Evolutionary conservation across 495 filamentous ascomycete genomes (phyloP), one percentile per base, ranked within the genome.

Genomic region (Paragyromitra xinjiangensis): DNA sequence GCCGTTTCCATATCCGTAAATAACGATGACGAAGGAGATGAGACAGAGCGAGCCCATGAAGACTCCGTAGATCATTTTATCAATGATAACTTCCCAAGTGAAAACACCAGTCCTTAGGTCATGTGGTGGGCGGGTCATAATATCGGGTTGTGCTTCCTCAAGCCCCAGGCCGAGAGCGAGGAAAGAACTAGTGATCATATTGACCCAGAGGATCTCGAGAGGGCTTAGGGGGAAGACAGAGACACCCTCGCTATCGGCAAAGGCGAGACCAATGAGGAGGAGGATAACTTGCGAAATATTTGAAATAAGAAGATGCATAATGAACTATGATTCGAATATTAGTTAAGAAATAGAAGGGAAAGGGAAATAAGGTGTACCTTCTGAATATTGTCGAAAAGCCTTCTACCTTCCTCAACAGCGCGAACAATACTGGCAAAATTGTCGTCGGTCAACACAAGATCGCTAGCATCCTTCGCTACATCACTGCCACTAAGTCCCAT

Each of bases 401-500:
- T 85, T 40, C 90, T 86, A 29, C 90, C 90, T 80, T 90, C 88
- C 75, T 88, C 86, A 65, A 91, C 86, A 37, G 87, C 90, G 44
- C 85, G 90, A 37, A 94, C 89, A 59, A 93, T 95, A 1, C 89
- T 91, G 14, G 92, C 92, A 80, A 96, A 96, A 83, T 94, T 94
- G 82, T 95, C 93, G 73, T 93, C 91, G 0, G 90, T 89, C 37
- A 97, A 86, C 14, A 97, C 90, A 82, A 97, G 90, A 75, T 93
- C 91, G 0, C 92, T 91, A 2, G 93, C 93, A 80, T 94, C 92
- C 81, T 93, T 94, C n/a, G 93, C 91, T 24, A 95, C 93, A 83
- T 97, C 93, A 39, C 89, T 91, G 1, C 93, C 93, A 16, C 88
- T 86, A 64, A 90, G 86, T 42, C 91, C 92, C 91, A 95, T 94